Base-by-base conservation (phyloP, 2,329 filamentous ascomycete species). In the Fusarium siculi region DNA sequence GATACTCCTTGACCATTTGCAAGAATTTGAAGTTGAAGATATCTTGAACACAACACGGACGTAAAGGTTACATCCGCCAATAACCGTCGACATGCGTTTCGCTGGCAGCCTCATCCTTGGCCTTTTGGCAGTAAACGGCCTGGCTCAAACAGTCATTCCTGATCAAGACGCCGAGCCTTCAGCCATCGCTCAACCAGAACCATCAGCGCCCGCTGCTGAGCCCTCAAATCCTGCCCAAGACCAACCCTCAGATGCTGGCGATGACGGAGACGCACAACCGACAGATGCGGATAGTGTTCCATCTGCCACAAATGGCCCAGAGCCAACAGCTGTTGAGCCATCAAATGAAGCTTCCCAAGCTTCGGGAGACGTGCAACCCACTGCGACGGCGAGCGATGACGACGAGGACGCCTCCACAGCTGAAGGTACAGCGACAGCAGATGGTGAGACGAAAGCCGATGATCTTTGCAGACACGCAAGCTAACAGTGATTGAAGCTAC, bases 111-210 rank as follows among this genome's bases (percentile, higher is more conserved):
- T 73, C 58, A 55, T 73, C 39, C 28, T 74, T 43, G 62, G 70
- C n/a, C 56, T 73, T 47, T 49, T 73, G 57, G 70, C 67, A 15
- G 62, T 40, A 16, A 61, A 74, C 18, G 70, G 70, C n/a, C 54
- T 73, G 19, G 56, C 61, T n/a, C 70, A 73, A 59, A 72, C 70
- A 40, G 46, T 36, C 15, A 47, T 50, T 8, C 54, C 57, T 10
- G 70, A 47, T 23, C 39, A 57, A 34, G 32, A 63, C 21, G 34
- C 65, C 39, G 58, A 70, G 9, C 50, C 68, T 19, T 68, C 66
- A 30, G 67, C 36, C 16, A 37, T 73, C 28, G 58, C 63, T 23
- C 56, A 65, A 43, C 69, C 70, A 46, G 52, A 72, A 25, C 50
- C 68, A 32, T 68, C 67, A 56, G 63, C n/a, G 14, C 67, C 71